Evolutionary conservation across 441 rosid species (phyloP).

Genomic region (Iberis amara): DNA sequence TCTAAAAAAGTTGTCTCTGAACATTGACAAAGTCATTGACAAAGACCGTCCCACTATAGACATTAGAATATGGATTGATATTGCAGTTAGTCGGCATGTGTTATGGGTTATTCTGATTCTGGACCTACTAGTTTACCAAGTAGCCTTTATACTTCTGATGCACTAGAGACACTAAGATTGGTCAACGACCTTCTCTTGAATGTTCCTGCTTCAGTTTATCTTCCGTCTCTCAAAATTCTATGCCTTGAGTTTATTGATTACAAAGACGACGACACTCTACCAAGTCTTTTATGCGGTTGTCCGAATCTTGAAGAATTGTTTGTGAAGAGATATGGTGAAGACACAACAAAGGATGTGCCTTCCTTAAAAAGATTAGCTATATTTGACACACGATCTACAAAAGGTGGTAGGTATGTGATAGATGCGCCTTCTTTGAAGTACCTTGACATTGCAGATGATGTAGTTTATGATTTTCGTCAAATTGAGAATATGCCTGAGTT

Average conservation of each 20-base stretch:
- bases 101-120: not conserved
- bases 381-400: too few relatives aligned
- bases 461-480: not conserved
- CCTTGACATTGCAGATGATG: not conserved
- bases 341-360: not conserved
- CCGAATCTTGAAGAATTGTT: not conserved
- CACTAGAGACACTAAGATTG: not conserved
- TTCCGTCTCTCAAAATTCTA: constrained; percentile 3
- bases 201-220: not conserved
- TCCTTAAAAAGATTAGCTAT: not conserved
- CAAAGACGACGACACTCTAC: not conserved
- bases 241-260: not conserved
- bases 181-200: not conserved
- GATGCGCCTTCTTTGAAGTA: constrained; percentile 10
- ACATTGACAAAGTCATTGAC: not conserved
- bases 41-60: not conserved
- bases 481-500: constrained; percentile 20
- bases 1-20: constrained; percentile 1
- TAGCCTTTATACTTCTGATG: constrained; percentile 2
- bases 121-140: not conserved
- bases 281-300: constrained; percentile 4
- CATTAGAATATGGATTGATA: constrained; percentile 9
- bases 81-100: not conserved
- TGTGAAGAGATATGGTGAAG: not conserved
- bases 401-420: not conserved